A percentile compares a stretch with the other conserved stretches of the same genome.
phyloP scores from a whole-genome alignment of 139 green algal species.

The Nannochloris sp. region DNA sequence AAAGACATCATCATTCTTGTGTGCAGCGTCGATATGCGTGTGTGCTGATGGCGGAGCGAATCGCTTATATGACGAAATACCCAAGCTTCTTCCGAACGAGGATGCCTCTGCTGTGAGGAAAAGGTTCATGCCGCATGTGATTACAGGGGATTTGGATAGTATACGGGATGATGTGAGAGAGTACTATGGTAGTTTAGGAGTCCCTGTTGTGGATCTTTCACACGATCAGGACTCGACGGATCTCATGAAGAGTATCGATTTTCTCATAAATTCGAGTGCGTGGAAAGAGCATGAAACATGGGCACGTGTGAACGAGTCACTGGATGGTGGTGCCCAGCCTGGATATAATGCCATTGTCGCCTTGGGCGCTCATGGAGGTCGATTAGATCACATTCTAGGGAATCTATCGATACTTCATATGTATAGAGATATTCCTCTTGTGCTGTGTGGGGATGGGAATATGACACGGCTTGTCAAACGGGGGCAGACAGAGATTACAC shows the following conservation, averaged over 20 bases:
- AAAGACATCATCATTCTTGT: neutral
- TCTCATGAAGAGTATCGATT: constrained; percentile 67
- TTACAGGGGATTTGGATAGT: constrained; percentile 84
- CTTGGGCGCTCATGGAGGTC: constrained; percentile 71
- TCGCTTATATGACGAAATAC: constrained; percentile 72
- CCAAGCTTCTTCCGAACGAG: constrained; percentile 13
- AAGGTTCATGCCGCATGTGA: constrained; percentile 51
- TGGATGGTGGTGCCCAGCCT: neutral
- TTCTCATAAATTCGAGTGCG: neutral
- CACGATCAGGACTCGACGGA: constrained; percentile 85
- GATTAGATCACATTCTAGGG: constrained; percentile 85
- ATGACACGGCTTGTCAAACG: constrained; percentile 59
- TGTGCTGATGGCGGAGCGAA: constrained; percentile 92
- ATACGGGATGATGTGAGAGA: constrained; percentile 47
- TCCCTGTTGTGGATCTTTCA: constrained; percentile 53
- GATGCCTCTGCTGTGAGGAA: constrained; percentile 7
- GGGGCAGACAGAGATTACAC: constrained; percentile 48
- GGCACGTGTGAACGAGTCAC: neutral
- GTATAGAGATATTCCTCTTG: constrained; percentile 54
- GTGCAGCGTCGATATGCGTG: constrained; percentile 41
- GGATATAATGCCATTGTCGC: constrained; percentile 1
- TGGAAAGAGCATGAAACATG: neutral
- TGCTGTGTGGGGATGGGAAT: constrained; percentile 77
- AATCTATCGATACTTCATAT: constrained; percentile 73
- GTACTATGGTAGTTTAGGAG: constrained; percentile 41